Percentiles rank a stretch among this genome's conserved stretches.
Evolutionary conservation across 768 basidiomycete genomes (phyloP).

Genomic region (Lentinula sp.): DNA sequence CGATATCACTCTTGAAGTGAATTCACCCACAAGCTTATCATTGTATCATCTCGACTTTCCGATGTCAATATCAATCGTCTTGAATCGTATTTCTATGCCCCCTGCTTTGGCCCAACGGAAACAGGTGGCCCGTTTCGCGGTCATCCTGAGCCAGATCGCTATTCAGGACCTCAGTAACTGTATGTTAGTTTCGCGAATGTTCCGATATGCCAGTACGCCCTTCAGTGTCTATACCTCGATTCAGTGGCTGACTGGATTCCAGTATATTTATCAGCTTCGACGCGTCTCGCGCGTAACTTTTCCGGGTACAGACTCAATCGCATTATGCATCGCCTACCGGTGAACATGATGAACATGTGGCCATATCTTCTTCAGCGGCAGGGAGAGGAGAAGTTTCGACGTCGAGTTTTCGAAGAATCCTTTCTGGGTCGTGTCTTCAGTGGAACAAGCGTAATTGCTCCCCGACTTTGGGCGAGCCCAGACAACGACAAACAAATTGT

Average conservation of each 20-base stretch:
- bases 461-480: slow-evolving; percentile 52
- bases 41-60: slow-evolving; percentile 30
- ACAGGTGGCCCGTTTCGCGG: slow-evolving; percentile 42
- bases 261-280: slow-evolving; percentile 62
- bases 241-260: not conserved
- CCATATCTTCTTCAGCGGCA: slow-evolving; percentile 57
- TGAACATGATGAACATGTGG: slow-evolving; percentile 60
- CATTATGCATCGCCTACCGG: slow-evolving; percentile 31
- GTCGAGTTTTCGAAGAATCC: slow-evolving; percentile 34
- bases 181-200: slow-evolving; percentile 48
- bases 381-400: slow-evolving; percentile 33
- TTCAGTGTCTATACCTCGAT: slow-evolving; percentile 1
- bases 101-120: slow-evolving; percentile 56
- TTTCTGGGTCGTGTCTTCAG: slow-evolving; percentile 41
- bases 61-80: slow-evolving; percentile 6
- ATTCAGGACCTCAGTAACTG: slow-evolving; percentile 38
- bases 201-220: slow-evolving; percentile 56
- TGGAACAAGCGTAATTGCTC: slow-evolving; percentile 29
- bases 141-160: slow-evolving; percentile 46
- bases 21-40: slow-evolving; percentile 1
- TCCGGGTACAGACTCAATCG: slow-evolving; percentile 41
- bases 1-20: slow-evolving; percentile 2
- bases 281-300: slow-evolving; percentile 41
- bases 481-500: slow-evolving; percentile 52
- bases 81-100: slow-evolving; percentile 46